A percentile compares a stretch with the other conserved stretches of the same genome.
Conservation (phyloP, 371 early-diverging fungal genomes). For the Lichtheimia ramosa region DNA sequence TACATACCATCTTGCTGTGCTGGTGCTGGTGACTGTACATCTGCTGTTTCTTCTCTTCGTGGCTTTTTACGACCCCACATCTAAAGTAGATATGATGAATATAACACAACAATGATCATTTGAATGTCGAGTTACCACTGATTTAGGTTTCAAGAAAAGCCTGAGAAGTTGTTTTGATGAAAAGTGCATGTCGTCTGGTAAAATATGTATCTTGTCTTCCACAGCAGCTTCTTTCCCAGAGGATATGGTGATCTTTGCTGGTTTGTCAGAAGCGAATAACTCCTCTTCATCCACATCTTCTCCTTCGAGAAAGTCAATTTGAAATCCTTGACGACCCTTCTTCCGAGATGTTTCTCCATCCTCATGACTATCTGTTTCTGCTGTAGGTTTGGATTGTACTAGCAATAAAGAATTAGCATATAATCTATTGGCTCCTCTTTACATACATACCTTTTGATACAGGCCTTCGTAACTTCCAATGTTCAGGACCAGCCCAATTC, state of each 20-base stretch:
- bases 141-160: conserved; percentile 80
- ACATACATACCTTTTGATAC: conserved; percentile 33
- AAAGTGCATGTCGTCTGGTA: conserved; percentile 90
- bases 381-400: background rate
- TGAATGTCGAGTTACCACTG: conserved; percentile 26
- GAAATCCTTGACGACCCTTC: conserved; percentile 30
- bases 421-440: no score
- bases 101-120: background rate
- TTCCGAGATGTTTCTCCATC: conserved; percentile 28
- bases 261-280: conserved; percentile 71
- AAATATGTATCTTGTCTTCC: conserved; percentile 31
- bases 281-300: conserved; percentile 54
- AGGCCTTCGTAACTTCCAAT: conserved; percentile 79
- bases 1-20: conserved; percentile 3
- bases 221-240: conserved; percentile 40
- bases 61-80: conserved; percentile 3
- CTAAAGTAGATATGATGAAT: background rate
- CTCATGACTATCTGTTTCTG: conserved; percentile 24
- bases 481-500: conserved; percentile 95
- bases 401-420: no score
- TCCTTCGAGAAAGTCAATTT: conserved; percentile 62
- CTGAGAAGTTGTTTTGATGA: conserved; percentile 77
- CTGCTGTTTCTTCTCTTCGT: background rate
- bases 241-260: conserved; percentile 51
- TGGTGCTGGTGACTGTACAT: background rate